Base-by-base conservation (phyloP, 768 basidiomycete species). In the Gymnopilus dilepis region DNA sequence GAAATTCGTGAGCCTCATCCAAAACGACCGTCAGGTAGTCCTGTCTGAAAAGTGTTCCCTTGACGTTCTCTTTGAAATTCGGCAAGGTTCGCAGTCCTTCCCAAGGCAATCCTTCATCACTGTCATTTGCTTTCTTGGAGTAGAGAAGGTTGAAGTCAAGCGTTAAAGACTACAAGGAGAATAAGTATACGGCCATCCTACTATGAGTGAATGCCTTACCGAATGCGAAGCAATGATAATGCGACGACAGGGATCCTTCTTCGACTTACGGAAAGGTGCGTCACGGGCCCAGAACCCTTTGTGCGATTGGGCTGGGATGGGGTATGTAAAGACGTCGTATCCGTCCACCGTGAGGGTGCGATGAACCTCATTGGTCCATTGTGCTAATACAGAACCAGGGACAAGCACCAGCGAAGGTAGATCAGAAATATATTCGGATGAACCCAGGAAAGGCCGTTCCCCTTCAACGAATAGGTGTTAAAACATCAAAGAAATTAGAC, bases 281-380 rank as follows among this genome's bases (percentile, higher is more conserved):
- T 43, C 3, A 0, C 33, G 13, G 0, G 51, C 56, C 74, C 72
- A 75, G 53, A 76, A 76, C 0, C 19, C 12, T 1, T 51, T 22
- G 5, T 54, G 41, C 2, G 64, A 33, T 0, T 11, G 28, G 13
- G 59, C 22, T 1, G 51, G 41, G 0, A 58, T 59, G 1, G 60
- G 61, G 22, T 77, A 76, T 11, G 67, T 19, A 12, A 76, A 51
- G 2, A 77, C 64, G 21, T 74, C 72, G 28, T 73, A 60, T 0
- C 24, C 58, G 1, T 59, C 40, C 0, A 65, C 66, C 0, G 43
- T 47, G 9, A 69, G 56, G 17, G 62, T 40, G 1, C 37, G 58
- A 17, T 68, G 62, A 4, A 71, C 17, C 40, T 72, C 71, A 1
- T 31, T 42, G 2, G 52, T 6, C 72, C 73, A 75, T 37, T 75